Conservation (phyloP, 257 asterid species). For the Penstemon davidsonii region DNA sequence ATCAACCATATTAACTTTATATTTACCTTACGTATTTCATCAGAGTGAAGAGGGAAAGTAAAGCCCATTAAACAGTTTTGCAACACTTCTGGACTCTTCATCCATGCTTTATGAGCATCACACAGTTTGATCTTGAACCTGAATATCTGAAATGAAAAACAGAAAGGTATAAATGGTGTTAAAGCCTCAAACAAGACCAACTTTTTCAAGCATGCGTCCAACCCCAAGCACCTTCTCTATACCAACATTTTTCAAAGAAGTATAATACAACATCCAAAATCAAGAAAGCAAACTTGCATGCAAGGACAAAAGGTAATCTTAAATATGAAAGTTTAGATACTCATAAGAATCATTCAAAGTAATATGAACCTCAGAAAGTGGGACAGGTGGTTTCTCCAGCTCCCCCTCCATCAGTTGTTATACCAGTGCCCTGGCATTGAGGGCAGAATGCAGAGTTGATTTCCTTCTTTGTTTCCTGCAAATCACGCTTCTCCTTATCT, state of each 20-base stretch:
- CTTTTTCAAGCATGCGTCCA: background rate
- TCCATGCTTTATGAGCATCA: conserved; percentile 84
- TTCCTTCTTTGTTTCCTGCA: conserved; percentile 32
- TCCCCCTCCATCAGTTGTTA: conserved; percentile 47
- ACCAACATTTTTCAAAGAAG: background rate
- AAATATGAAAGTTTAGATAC: conserved; percentile 14
- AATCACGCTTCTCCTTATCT: conserved; percentile 38
- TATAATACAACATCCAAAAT: background rate
- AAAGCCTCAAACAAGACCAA: background rate
- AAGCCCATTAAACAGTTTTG: conserved; percentile 79
- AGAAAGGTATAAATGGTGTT: background rate
- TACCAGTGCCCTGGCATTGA: conserved; percentile 94
- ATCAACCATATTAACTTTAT: background rate
- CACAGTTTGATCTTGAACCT: conserved; percentile 66
- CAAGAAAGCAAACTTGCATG: background rate
- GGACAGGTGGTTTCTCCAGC: conserved; percentile 76
- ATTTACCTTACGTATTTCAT: conserved; percentile 47
- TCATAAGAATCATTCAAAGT: conserved; percentile 12
- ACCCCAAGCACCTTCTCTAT: conserved; percentile 6
- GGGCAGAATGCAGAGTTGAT: conserved; percentile 64
- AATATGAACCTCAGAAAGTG: conserved; percentile 67
- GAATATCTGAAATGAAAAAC: conserved; percentile 52
- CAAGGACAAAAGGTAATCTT: background rate
- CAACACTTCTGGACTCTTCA: conserved; percentile 74
- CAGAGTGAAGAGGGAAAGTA: conserved; percentile 51